Evolutionary conservation across 2,329 filamentous ascomycete genomes (phyloP).

Genomic region (Aureobasidium sp.): DNA sequence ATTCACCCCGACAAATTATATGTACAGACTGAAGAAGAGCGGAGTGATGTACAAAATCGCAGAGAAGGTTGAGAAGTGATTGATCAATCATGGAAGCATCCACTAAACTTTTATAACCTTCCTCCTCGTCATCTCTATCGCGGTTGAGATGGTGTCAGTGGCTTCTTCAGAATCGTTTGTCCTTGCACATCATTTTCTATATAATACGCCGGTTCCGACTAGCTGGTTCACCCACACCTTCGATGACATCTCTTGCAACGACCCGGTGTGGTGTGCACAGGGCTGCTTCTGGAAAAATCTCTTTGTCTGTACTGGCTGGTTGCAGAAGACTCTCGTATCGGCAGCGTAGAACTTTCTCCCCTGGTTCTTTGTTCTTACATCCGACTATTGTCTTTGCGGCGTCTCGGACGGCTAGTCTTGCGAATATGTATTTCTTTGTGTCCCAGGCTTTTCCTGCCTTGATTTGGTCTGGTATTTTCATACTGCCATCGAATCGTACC

Average conservation of each 20-base stretch:
- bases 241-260: background rate
- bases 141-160: conserved; percentile 5
- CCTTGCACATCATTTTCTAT: background rate
- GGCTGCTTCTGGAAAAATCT: background rate
- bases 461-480: background rate
- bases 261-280: background rate
- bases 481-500: too few species aligned
- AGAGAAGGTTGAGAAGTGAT: background rate
- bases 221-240: conserved; percentile 10
- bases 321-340: too few species aligned
- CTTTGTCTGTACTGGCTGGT: conserved; percentile 5
- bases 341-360: too few species aligned
- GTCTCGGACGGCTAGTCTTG: too few species aligned
- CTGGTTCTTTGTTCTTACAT: too few species aligned
- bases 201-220: conserved; percentile 12
- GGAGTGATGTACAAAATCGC: background rate
- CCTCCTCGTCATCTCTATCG: background rate
- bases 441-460: conserved; percentile 7
- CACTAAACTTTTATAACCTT: conserved; percentile 9
- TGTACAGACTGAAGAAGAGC: too few species aligned
- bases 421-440: conserved; percentile 16
- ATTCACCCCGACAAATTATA: too few species aligned
- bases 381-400: too few species aligned
- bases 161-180: conserved; percentile 2
- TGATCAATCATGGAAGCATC: background rate